Evolutionary conservation across 768 basidiomycete species (phyloP).

Genomic region (Collybiopsis luxurians): DNA sequence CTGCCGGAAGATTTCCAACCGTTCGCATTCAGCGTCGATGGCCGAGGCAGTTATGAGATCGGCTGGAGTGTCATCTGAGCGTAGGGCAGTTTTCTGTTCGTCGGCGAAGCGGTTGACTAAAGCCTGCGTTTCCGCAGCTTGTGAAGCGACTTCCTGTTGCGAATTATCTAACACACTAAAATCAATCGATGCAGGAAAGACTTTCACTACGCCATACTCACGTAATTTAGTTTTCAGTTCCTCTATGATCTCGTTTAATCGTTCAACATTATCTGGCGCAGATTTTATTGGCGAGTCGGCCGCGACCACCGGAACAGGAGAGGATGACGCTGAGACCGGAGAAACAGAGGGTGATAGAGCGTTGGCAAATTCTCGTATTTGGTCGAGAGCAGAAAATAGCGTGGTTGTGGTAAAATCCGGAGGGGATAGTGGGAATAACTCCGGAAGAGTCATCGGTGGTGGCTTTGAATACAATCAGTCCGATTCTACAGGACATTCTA

Average conservation of each 20-base stretch:
- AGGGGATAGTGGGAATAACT: constrained; percentile 55
- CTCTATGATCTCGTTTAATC: constrained; percentile 32
- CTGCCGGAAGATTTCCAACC: constrained; percentile 46
- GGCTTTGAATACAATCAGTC: constrained; percentile 4
- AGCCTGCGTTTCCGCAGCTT: constrained; percentile 45
- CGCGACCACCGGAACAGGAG: constrained; percentile 14
- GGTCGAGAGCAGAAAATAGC: constrained; percentile 39
- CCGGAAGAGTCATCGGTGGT: constrained; percentile 36
- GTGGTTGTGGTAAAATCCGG: constrained; percentile 47
- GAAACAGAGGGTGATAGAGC: constrained; percentile 24
- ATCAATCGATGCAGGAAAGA: constrained; percentile 1
- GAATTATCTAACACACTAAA: constrained; percentile 37
- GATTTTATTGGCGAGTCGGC: constrained; percentile 23
- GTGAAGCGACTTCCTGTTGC: constrained; percentile 40
- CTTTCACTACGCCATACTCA: constrained; percentile 23
- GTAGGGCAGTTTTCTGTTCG: too few relatives aligned
- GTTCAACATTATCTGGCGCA: constrained; percentile 50
- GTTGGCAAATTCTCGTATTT: constrained; percentile 35
- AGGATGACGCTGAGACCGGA: constrained; percentile 14
- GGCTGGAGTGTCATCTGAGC: too few relatives aligned
- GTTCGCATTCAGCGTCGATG: constrained; percentile 51
- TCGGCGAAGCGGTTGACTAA: constrained; percentile 54
- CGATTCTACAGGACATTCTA: constrained; percentile 8
- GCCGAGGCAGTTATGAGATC: constrained; percentile 54
- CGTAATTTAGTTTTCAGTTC: constrained; percentile 59